These are phyloP conservation scores for Entoloma clypeatum DNA, from an alignment of 1,284 basidiomycete species.

Conservation along the genomic window DNA sequence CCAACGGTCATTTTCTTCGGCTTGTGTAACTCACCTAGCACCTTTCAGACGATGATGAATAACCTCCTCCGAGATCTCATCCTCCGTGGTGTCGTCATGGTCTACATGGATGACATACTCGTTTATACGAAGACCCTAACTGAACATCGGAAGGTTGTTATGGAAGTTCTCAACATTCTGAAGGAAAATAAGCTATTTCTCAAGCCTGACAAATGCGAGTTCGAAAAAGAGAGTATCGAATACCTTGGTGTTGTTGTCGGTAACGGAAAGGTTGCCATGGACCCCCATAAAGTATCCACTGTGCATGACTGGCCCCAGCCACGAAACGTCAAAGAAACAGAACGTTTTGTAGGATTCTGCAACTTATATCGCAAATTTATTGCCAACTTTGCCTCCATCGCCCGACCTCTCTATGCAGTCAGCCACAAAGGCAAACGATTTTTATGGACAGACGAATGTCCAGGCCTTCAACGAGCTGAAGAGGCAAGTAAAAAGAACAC, in stretches of 20 bases:
- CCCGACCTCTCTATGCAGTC: conserved; percentile 28
- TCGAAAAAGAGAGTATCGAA: conserved; percentile 16
- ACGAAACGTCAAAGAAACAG: conserved; percentile 16
- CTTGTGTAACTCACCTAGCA: conserved; percentile 30
- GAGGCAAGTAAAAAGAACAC: conserved; percentile 11
- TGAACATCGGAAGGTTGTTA: conserved; percentile 12
- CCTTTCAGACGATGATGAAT: conserved; percentile 28
- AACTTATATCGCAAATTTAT: conserved; percentile 35
- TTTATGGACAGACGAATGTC: conserved; percentile 7
- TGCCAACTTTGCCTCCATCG: conserved; percentile 30
- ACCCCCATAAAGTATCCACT: conserved; percentile 25
- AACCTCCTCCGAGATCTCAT: conserved; percentile 22
- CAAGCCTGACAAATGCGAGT: conserved; percentile 33
- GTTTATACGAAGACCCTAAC: conserved; percentile 16
- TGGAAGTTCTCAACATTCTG: conserved; percentile 33
- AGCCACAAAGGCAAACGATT: conserved; percentile 21
- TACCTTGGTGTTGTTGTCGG: conserved; percentile 22
- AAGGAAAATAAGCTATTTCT: conserved; percentile 28
- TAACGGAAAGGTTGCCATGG: conserved; percentile 28
- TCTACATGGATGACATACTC: conserved; percentile 21
- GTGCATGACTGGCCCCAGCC: conserved; percentile 12
- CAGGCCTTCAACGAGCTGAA: conserved; percentile 8
- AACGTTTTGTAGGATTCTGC: conserved; percentile 24
- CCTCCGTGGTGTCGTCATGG: conserved; percentile 13
- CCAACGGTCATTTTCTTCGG: conserved; percentile 33